These are phyloP conservation scores for Scleroderma citrinum DNA, from an alignment of 768 basidiomycete species.

Conservation along the genomic window DNA sequence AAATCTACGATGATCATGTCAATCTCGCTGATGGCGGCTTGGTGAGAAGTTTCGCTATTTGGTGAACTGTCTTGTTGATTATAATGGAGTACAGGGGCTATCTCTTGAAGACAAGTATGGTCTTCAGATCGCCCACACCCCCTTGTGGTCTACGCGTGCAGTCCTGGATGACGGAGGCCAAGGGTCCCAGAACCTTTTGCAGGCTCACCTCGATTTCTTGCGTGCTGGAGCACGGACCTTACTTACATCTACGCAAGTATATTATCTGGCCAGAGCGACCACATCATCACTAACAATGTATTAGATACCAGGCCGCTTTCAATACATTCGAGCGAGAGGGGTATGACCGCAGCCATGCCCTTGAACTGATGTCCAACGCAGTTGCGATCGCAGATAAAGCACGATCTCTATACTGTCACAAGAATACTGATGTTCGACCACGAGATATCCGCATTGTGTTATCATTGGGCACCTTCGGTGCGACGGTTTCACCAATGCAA, in stretches of 20 bases:
- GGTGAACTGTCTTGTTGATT: conserved; percentile 1
- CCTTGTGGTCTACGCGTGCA: conserved; percentile 70
- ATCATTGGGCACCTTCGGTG: conserved; percentile 72
- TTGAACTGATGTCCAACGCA: conserved; percentile 45
- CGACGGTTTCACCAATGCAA: conserved; percentile 56
- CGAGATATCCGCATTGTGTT: conserved; percentile 48
- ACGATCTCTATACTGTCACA: conserved; percentile 27
- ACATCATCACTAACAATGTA: background rate
- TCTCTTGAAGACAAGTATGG: conserved; percentile 49
- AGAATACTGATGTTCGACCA: conserved; percentile 10
- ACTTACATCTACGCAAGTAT: conserved; percentile 58
- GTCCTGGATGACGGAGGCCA: conserved; percentile 40
- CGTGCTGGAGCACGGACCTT: conserved; percentile 62
- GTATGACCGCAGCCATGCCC: conserved; percentile 38
- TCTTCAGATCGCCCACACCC: conserved; percentile 42
- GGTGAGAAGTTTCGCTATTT: conserved; percentile 23
- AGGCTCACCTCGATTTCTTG: conserved; percentile 58
- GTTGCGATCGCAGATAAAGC: conserved; percentile 49
- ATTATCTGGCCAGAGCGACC: background rate
- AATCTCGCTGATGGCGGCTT: conserved; percentile 43
- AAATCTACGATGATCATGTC: conserved; percentile 9
- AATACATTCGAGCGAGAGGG: conserved; percentile 49
- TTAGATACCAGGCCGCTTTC: conserved; percentile 63
- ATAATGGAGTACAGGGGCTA: conserved; percentile 43
- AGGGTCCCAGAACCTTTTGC: conserved; percentile 33